Evolutionary conservation across 1,284 basidiomycete species (phyloP).

Genomic region (Dichomitus squalens): DNA sequence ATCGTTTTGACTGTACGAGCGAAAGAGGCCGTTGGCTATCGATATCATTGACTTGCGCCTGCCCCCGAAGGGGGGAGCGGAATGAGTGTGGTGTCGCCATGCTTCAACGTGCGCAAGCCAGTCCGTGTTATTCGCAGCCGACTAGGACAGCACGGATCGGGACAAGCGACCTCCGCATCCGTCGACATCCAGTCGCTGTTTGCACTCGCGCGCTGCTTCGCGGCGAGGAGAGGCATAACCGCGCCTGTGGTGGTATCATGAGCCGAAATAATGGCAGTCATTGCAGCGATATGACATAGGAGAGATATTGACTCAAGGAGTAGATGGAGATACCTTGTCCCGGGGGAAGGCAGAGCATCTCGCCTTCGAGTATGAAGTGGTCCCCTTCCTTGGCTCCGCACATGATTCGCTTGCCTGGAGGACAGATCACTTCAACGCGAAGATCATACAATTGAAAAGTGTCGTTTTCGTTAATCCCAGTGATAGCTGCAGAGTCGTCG

Average conservation of each 20-base stretch:
- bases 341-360: conserved; percentile 60
- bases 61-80: conserved; percentile 32
- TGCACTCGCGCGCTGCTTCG: conserved; percentile 58
- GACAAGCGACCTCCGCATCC: conserved; percentile 64
- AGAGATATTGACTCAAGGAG: conserved; percentile 49
- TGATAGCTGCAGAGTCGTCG: not conserved
- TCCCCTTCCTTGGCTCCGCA: conserved; percentile 67
- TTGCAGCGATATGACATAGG: too few species aligned
- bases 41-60: not conserved
- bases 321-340: conserved; percentile 69
- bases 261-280: not conserved
- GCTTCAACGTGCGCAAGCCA: conserved; percentile 52
- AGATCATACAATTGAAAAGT: conserved; percentile 61
- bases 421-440: conserved; percentile 58
- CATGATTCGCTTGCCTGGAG: conserved; percentile 52
- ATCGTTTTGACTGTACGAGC: not conserved
- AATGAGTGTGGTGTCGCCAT: conserved; percentile 54
- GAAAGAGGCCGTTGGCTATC: too few species aligned
- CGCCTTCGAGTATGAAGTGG: conserved; percentile 60
- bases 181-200: conserved; percentile 69
- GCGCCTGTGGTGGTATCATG: conserved; percentile 39
- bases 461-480: conserved; percentile 31
- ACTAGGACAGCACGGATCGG: conserved; percentile 63
- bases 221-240: conserved; percentile 61
- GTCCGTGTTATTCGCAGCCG: conserved; percentile 54